A percentile compares a stretch with the other conserved stretches of the same genome.
Conservation (phyloP, 2,329 filamentous ascomycete genomes). For the Colletotrichum lini region DNA sequence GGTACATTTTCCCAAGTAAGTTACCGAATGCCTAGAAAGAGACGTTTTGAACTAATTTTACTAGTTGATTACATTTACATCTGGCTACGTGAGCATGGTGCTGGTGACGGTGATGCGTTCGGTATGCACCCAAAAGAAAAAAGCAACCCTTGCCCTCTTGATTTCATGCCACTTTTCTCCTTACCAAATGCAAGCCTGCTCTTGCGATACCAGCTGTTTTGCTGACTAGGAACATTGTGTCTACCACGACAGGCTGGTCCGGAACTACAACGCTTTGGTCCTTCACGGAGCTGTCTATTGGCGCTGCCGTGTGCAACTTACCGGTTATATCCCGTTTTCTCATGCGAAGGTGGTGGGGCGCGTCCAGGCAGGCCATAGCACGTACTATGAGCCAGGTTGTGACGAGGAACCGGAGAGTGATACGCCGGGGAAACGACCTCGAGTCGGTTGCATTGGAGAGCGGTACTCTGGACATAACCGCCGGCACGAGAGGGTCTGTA, state of each 20-base stretch:
- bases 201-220: background rate
- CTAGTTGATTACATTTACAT: slow-evolving; percentile 16
- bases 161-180: background rate
- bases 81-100: slow-evolving; percentile 21
- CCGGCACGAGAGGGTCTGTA: background rate
- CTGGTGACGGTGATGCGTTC: slow-evolving; percentile 23
- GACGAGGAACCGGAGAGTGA: background rate
- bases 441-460: slow-evolving; percentile 10
- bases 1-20: slow-evolving; percentile 9
- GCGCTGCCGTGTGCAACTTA: slow-evolving; percentile 27
- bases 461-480: background rate
- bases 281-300: slow-evolving; percentile 17
- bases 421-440: background rate
- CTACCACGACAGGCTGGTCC: slow-evolving; percentile 18
- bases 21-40: too few species aligned
- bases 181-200: background rate
- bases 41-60: rapidly evolving
- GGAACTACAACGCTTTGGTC: slow-evolving; percentile 23
- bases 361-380: slow-evolving; percentile 2
- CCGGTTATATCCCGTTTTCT: slow-evolving; percentile 23
- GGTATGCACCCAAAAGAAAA: slow-evolving; percentile 11
- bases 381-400: slow-evolving; percentile 6
- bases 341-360: slow-evolving; percentile 10
- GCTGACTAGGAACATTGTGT: background rate
- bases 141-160: background rate